A percentile compares a stretch with the other conserved stretches of the same genome.
These are phyloP conservation scores for Pichia pseudocactophila DNA, from an alignment of 805 yeast genomes.

Conservation along the genomic window DNA sequence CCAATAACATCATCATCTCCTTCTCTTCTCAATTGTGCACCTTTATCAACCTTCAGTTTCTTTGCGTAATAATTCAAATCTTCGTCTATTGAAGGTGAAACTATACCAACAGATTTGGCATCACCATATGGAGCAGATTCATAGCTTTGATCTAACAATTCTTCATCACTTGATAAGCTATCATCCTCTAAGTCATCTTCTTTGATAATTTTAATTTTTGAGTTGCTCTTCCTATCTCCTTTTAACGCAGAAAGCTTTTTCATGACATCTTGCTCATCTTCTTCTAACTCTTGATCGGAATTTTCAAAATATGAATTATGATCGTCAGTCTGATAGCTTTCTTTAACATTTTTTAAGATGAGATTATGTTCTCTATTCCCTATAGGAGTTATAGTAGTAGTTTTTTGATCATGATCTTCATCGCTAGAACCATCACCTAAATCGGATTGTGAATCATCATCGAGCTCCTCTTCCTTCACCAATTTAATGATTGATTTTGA, in stretches of 20 bases:
- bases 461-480: constrained; percentile 2
- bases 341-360: too few relatives aligned
- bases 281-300: too few relatives aligned
- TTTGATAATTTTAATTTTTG: constrained; percentile 15
- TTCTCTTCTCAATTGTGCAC: constrained; percentile 31
- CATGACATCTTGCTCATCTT: constrained; percentile 11
- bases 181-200: constrained; percentile 19
- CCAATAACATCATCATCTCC: constrained; percentile 73
- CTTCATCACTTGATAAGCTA: constrained; percentile 6
- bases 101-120: constrained; percentile 23
- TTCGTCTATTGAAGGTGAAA: too few relatives aligned
- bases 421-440: constrained; percentile 8
- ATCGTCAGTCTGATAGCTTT: too few relatives aligned
- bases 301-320: too few relatives aligned
- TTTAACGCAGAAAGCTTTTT: constrained; percentile 8
- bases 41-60: constrained; percentile 58
- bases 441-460: constrained; percentile 17
- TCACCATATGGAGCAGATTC: constrained; percentile 12
- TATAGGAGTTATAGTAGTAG: too few relatives aligned
- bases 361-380: too few relatives aligned
- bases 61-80: constrained; percentile 80
- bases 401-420: too few relatives aligned
- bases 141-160: constrained; percentile 1
- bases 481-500: too few relatives aligned
- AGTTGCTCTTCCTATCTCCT: constrained; percentile 4